Conservation (phyloP, 2,329 filamentous ascomycete species). For the Aspergillus sp. region DNA sequence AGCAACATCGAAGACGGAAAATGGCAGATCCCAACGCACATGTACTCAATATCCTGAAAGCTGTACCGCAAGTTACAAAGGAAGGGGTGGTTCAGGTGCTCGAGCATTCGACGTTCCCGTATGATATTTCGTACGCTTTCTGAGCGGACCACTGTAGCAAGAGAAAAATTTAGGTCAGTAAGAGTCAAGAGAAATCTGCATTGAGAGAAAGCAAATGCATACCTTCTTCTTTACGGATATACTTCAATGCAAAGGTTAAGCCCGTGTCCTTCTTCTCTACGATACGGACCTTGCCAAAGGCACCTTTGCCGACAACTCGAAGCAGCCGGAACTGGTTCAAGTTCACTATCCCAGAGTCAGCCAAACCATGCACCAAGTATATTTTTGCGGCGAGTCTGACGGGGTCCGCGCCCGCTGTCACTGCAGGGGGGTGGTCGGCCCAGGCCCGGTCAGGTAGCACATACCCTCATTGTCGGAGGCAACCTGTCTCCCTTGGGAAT, state of each 20-base stretch:
- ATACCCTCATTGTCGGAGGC: slow-evolving; percentile 90
- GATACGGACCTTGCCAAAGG: slow-evolving; percentile 97
- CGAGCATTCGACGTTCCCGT: slow-evolving; percentile 93
- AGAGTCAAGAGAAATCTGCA: background rate
- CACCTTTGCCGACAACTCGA: slow-evolving; percentile 93
- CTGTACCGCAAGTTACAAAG: slow-evolving; percentile 98
- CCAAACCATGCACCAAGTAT: slow-evolving; percentile 5
- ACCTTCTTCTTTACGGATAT: slow-evolving; percentile 98
- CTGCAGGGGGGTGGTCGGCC: background rate
- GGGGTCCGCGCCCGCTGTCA: background rate
- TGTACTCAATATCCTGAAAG: slow-evolving; percentile 98
- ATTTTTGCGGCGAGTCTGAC: background rate
- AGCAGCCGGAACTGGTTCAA: slow-evolving; percentile 95
- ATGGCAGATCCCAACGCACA: slow-evolving; percentile 59
- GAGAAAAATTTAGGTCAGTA: slow-evolving; percentile 25
- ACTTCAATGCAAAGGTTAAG: slow-evolving; percentile 93
- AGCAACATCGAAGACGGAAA: slow-evolving; percentile 17
- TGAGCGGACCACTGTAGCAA: slow-evolving; percentile 77
- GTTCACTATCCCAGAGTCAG: slow-evolving; percentile 64
- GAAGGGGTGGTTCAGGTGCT: slow-evolving; percentile 96
- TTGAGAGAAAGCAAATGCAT: slow-evolving; percentile 7
- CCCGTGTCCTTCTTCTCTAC: slow-evolving; percentile 96
- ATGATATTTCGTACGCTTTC: slow-evolving; percentile 99
- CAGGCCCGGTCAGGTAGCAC: slow-evolving; percentile 29
- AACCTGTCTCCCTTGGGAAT: slow-evolving; percentile 90